A percentile compares a stretch with the other conserved stretches of the same genome.
phyloP scores from a whole-genome alignment of 2,329 filamentous ascomycete species.

The Aspergillus spinulosporus region DNA sequence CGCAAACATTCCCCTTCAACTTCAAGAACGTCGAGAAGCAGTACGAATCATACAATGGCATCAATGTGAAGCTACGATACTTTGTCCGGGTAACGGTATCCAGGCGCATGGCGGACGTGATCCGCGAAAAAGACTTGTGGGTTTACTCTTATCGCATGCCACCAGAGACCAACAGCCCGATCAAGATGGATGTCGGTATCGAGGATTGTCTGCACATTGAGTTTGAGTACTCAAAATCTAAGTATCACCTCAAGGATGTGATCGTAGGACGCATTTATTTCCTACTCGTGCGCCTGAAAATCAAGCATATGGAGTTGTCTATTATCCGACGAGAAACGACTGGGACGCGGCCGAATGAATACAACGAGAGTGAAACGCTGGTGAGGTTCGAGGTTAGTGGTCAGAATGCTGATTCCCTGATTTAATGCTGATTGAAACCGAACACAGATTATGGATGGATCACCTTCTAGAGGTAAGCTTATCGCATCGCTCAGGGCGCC shows the following conservation, averaged over 20 bases:
- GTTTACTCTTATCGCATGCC: constrained; percentile 98
- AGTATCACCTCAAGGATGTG: constrained; percentile 98
- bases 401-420: constrained; percentile 12
- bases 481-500: neutral
- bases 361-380: constrained; percentile 98
- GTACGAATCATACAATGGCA: constrained; percentile 99
- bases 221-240: constrained; percentile 98
- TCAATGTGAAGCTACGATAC: constrained; percentile 99
- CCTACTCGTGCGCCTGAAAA: constrained; percentile 92
- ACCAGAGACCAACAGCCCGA: constrained; percentile 95
- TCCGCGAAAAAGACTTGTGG: constrained; percentile 99
- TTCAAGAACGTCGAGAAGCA: constrained; percentile 99
- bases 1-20: constrained; percentile 98
- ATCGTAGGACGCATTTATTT: constrained; percentile 99
- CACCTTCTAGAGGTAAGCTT: constrained; percentile 80
- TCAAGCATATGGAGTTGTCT: constrained; percentile 99
- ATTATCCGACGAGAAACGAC: constrained; percentile 97
- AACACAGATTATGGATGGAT: constrained; percentile 91
- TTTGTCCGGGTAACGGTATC: constrained; percentile 97
- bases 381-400: constrained; percentile 82
- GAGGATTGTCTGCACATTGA: constrained; percentile 99
- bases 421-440: constrained; percentile 16
- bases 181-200: constrained; percentile 99
- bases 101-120: constrained; percentile 94
- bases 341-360: constrained; percentile 94